Evolutionary conservation across 306 rosid genomes (phyloP).

Genomic region (Gillenia trifoliata): DNA sequence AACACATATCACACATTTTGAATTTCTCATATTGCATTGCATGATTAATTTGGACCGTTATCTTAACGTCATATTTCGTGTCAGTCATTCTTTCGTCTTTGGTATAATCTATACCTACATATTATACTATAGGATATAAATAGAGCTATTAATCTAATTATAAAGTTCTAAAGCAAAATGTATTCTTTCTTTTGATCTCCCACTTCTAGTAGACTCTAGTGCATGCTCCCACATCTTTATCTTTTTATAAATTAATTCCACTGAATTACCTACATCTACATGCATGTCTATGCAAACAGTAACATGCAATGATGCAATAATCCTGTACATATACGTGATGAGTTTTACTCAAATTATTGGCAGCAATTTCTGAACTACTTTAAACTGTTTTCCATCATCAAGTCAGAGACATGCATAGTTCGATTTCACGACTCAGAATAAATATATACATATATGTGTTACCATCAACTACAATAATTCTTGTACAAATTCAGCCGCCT

Average conservation of each 20-base stretch:
- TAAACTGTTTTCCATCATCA: not conserved
- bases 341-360: not conserved
- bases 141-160: not conserved
- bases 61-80: not conserved
- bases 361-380: not conserved
- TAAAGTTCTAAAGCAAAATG: not conserved
- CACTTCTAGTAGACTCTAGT: not conserved
- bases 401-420: not conserved
- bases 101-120: not conserved
- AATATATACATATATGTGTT: not conserved
- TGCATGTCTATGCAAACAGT: not conserved
- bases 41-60: too few relatives aligned
- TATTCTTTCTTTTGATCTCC: not conserved
- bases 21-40: not conserved
- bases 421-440: not conserved
- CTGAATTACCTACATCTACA: not conserved
- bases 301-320: not conserved
- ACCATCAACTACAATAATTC: not conserved
- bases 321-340: not conserved
- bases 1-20: not conserved
- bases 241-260: not conserved
- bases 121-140: not conserved
- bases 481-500: not conserved
- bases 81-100: not conserved
- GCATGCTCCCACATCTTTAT: not conserved